Evolutionary conservation across 2,329 filamentous ascomycete species (phyloP).

Genomic region (Alternaria ventricosa): DNA sequence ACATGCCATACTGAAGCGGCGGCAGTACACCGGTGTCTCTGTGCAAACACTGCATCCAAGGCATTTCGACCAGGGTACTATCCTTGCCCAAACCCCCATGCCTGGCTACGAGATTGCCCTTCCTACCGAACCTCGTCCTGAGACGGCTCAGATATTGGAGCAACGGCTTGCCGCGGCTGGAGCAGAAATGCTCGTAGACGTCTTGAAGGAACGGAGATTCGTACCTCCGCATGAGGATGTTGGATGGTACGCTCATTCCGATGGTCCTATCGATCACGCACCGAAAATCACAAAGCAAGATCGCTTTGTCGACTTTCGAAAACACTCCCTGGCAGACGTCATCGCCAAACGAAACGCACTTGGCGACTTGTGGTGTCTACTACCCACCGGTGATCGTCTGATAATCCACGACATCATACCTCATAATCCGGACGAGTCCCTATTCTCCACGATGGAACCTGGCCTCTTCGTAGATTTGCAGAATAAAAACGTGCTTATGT

Average conservation of each 20-base stretch:
- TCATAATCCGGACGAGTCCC: neutral
- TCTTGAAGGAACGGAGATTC: constrained; percentile 68
- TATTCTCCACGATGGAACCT: neutral
- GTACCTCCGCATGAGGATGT: constrained; percentile 63
- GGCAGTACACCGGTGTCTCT: constrained; percentile 73
- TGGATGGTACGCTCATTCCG: constrained; percentile 32
- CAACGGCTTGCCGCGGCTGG: constrained; percentile 66
- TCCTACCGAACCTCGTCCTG: constrained; percentile 46
- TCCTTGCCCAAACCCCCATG: constrained; percentile 70
- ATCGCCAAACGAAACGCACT: constrained; percentile 65
- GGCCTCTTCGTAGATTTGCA: constrained; percentile 9
- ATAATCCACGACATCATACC: constrained; percentile 30
- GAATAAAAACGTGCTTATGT: neutral
- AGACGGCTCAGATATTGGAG: constrained; percentile 59
- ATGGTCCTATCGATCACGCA: constrained; percentile 59
- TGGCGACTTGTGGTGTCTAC: constrained; percentile 68
- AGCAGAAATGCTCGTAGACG: constrained; percentile 72
- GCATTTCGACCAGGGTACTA: constrained; percentile 77
- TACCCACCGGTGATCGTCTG: constrained; percentile 38
- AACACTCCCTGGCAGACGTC: constrained; percentile 63
- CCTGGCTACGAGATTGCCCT: constrained; percentile 60
- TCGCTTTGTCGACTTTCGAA: constrained; percentile 65
- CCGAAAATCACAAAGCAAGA: constrained; percentile 75
- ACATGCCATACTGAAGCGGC: constrained; percentile 73
- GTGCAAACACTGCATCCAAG: constrained; percentile 83